Percentiles rank a stretch among this genome's conserved stretches.
These are phyloP conservation scores for Cutaneotrichosporon sp. DNA, from an alignment of 1,284 basidiomycete genomes.

Conservation along the genomic window DNA sequence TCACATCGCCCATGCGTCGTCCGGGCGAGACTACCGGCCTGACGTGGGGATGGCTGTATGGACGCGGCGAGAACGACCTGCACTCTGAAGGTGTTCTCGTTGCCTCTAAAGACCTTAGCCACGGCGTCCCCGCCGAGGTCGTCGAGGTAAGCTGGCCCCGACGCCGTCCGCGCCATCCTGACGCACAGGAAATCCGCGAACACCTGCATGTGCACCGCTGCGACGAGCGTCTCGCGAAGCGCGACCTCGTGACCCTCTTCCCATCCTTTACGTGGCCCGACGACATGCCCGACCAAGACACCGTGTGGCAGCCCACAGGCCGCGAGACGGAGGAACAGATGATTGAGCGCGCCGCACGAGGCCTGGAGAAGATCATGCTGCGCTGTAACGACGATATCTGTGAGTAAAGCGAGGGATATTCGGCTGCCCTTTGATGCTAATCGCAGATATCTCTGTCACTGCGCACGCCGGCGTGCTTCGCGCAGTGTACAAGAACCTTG, in stretches of 20 bases:
- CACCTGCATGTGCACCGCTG: slow-evolving; percentile 34
- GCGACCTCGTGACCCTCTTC: slow-evolving; percentile 20
- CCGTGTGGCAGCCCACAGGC: slow-evolving; percentile 25
- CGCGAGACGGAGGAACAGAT: slow-evolving; percentile 36
- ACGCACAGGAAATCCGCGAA: slow-evolving; percentile 31
- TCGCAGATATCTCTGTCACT: slow-evolving; percentile 22
- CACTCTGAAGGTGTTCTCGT: not conserved
- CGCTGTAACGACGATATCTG: slow-evolving; percentile 19
- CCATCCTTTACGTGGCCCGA: slow-evolving; percentile 23
- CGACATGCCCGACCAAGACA: slow-evolving; percentile 24
- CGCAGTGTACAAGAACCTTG: slow-evolving; percentile 29
- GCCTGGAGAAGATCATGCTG: slow-evolving; percentile 23
- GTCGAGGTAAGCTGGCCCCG: slow-evolving; percentile 25
- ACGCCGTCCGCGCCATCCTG: not conserved
- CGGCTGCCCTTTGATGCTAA: not conserved
- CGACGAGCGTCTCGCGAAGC: slow-evolving; percentile 20
- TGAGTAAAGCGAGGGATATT: slow-evolving; percentile 8
- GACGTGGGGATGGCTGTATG: slow-evolving; percentile 31
- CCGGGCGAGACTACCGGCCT: slow-evolving; percentile 33
- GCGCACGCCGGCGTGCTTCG: slow-evolving; percentile 30
- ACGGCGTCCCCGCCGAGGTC: slow-evolving; percentile 23
- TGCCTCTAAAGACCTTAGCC: not conserved
- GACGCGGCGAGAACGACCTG: not conserved
- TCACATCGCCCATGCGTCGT: slow-evolving; percentile 28
- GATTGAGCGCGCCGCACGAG: slow-evolving; percentile 21